Evolutionary conservation across 345 rosid species (phyloP), one percentile per base, ranked within the genome.

Genomic region (Camelina laxa): DNA sequence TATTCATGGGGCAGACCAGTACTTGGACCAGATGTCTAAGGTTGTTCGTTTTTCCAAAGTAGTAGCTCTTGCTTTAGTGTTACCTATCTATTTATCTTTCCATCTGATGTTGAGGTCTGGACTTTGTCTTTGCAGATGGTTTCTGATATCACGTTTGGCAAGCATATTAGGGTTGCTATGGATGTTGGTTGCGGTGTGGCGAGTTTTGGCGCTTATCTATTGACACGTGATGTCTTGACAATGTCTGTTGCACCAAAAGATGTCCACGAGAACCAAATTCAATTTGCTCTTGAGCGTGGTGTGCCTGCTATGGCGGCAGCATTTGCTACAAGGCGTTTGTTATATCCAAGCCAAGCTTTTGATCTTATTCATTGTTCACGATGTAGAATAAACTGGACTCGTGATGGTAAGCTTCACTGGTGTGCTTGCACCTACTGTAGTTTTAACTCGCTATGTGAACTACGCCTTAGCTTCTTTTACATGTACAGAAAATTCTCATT

Each of bases 241-340:
- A 72, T 91, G 93, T 92, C 99, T 16, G 36, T 96, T 56, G 99
- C 99, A 71, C 98, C 98, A 16, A 95, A 95, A 76, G 99, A 95
- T 84, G 97, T 95, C 49, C 98, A 95, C 17, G 98, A 95, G 80
- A 96, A 96, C 77, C 99, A 96, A 77, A 96, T 96, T 82, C 99
- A 96, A 35, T 96, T 92, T 86, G 99, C 99, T 73, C 93, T 96
- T 66, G 99, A 96, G 78, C 96, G 98, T 65, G 98, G 98, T 76
- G 99, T 92, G 41, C 99, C 99, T 75, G 98, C 99, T 70, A 96
- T 92, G 96, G 96, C 77, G 27, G 97, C 98, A 73, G 99, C 99
- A 57, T 92, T 92, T 86, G 97, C 95, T 36, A 96, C 96, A 31
- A 90, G 63, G 58, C 93, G 97, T 11, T 77, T 92, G 63, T 68